These are phyloP conservation scores for Astragalus membranaceus DNA, from an alignment of 306 rosid species.

Conservation along the genomic window DNA sequence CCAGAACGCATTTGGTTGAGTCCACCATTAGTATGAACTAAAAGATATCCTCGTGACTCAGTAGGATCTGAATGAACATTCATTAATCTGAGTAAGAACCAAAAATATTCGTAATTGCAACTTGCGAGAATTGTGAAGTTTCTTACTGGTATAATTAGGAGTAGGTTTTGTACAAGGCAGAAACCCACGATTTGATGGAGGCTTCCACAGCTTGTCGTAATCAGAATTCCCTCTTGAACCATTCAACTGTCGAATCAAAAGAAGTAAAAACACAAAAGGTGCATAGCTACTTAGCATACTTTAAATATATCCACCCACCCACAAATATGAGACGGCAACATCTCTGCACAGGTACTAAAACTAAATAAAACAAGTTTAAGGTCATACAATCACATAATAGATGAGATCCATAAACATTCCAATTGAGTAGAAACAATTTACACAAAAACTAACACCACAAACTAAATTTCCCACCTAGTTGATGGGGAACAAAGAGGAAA, in stretches of 20 bases:
- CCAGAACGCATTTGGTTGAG: conserved; percentile 99
- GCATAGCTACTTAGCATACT: conserved; percentile 32
- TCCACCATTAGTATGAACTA: conserved; percentile 96
- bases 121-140: background rate
- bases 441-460: background rate
- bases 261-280: conserved; percentile 36
- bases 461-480: background rate
- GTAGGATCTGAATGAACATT: conserved; percentile 56
- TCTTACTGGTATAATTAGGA: conserved; percentile 67
- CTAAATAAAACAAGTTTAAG: background rate
- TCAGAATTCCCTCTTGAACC: conserved; percentile 33
- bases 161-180: conserved; percentile 67
- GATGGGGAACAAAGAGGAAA: background rate
- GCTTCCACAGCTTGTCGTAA: conserved; percentile 77
- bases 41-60: conserved; percentile 71
- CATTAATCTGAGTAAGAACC: conserved; percentile 17
- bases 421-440: background rate
- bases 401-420: conserved; percentile 4
- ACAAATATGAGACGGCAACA: background rate
- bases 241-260: conserved; percentile 49
- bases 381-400: background rate
- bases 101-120: background rate
- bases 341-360: no score
- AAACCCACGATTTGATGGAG: conserved; percentile 68
- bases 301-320: background rate